phyloP scores from a whole-genome alignment of 75 land plant genomes.

The Sequoiadendron giganteum region DNA sequence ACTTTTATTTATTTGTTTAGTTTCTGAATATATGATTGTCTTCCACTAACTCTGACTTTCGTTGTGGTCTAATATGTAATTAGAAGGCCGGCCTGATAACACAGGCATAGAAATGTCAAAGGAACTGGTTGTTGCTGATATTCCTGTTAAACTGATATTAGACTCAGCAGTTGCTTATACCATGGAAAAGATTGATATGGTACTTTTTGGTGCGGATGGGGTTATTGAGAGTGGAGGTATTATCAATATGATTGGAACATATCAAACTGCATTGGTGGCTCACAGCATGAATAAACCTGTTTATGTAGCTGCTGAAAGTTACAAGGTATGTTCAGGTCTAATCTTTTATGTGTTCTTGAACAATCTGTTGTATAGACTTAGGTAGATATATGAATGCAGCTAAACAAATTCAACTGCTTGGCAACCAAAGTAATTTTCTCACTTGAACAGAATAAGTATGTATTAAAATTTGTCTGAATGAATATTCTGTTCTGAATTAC shows the following conservation, averaged over 20 bases:
- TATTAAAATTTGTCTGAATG: neutral
- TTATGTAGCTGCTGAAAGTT: constrained; percentile 99
- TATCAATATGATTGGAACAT: constrained; percentile 96
- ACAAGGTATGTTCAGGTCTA: constrained; percentile 61
- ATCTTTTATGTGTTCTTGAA: neutral
- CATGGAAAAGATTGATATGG: constrained; percentile 96
- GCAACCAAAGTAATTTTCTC: neutral
- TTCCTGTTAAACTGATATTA: constrained; percentile 86
- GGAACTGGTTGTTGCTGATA: constrained; percentile 69
- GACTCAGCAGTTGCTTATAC: constrained; percentile 96
- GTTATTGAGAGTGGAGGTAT: constrained; percentile 98
- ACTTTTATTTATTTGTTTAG: neutral
- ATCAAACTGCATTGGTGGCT: constrained; percentile 90
- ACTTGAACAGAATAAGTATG: neutral
- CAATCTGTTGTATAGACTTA: neutral
- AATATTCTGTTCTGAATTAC: constrained; percentile 6
- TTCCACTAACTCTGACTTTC: neutral
- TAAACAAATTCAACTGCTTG: neutral
- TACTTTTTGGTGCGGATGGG: constrained; percentile 97
- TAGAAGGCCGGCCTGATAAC: constrained; percentile 96
- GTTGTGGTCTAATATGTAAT: neutral
- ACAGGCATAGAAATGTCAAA: constrained; percentile 81
- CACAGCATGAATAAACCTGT: constrained; percentile 94
- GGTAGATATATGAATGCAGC: neutral
- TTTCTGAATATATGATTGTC: neutral